Conservation (phyloP, 2,329 filamentous ascomycete species). For the Aspergillus fumigatus region DNA sequence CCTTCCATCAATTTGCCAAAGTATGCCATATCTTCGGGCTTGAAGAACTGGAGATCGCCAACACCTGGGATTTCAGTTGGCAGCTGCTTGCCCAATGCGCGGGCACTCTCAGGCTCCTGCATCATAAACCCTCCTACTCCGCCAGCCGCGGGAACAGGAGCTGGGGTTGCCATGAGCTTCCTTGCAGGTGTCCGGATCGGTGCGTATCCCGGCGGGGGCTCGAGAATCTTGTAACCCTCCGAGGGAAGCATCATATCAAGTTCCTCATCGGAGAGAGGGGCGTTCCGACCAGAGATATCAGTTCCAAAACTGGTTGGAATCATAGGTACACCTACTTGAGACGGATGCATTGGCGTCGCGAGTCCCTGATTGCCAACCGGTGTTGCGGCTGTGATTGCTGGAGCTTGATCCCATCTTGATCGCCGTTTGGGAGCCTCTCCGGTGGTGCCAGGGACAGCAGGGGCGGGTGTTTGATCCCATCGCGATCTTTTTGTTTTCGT, state of each 20-base stretch:
- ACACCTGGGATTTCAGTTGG: constrained; percentile 95
- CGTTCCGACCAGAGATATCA: constrained; percentile 74
- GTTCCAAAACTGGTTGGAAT: constrained; percentile 67
- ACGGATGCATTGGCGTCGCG: constrained; percentile 71
- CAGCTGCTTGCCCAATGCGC: constrained; percentile 80
- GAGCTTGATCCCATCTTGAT: constrained; percentile 90
- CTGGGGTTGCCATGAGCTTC: constrained; percentile 68
- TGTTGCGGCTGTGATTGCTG: constrained; percentile 61
- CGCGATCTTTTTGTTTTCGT: constrained; percentile 70
- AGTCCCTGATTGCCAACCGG: constrained; percentile 70
- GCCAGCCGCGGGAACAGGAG: constrained; percentile 57
- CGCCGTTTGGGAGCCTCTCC: constrained; percentile 66
- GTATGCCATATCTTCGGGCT: constrained; percentile 97
- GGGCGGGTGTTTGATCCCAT: constrained; percentile 78
- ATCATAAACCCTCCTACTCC: constrained; percentile 84
- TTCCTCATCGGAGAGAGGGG: constrained; percentile 85
- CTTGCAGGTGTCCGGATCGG: constrained; percentile 73
- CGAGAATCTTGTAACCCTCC: constrained; percentile 87
- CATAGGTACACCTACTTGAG: constrained; percentile 51
- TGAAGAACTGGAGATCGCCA: constrained; percentile 95
- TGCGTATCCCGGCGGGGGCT: constrained; percentile 86
- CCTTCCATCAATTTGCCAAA: constrained; percentile 97
- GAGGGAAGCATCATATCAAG: constrained; percentile 85
- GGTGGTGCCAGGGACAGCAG: constrained; percentile 38
- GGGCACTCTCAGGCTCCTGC: constrained; percentile 84